Evolutionary conservation across 768 basidiomycete genomes (phyloP).

Genomic region (Aureoboletus auriporus): DNA sequence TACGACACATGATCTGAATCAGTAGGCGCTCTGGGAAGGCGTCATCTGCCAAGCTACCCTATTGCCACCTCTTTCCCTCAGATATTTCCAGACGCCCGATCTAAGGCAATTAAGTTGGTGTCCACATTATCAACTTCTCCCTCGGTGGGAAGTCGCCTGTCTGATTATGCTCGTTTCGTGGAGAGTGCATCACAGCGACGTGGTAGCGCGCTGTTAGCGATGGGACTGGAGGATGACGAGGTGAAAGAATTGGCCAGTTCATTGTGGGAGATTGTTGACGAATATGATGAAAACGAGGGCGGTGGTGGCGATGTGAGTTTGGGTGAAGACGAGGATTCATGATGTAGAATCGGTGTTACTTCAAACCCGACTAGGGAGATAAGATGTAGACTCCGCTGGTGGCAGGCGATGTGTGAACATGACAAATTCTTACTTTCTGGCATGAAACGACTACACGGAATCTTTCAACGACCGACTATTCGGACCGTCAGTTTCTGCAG

Average conservation of each 20-base stretch:
- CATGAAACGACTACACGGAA: too few relatives aligned
- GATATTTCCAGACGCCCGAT: conserved; percentile 31
- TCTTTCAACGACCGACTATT: too few relatives aligned
- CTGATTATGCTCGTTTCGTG: conserved; percentile 48
- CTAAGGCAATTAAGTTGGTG: conserved; percentile 26
- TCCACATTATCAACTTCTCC: conserved; percentile 46
- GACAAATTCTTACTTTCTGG: too few relatives aligned
- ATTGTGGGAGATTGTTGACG: conserved; percentile 58
- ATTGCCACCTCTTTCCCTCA: conserved; percentile 58
- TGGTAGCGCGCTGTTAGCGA: conserved; percentile 28
- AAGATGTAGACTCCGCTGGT: not conserved
- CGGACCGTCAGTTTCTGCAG: too few relatives aligned
- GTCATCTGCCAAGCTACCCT: conserved; percentile 51
- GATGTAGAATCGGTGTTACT: not conserved
- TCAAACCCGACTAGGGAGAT: too few relatives aligned
- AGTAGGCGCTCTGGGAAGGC: conserved; percentile 29
- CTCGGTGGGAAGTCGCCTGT: conserved; percentile 40
- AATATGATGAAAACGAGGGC: conserved; percentile 28
- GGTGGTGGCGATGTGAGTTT: conserved; percentile 20
- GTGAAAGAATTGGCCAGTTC: conserved; percentile 52
- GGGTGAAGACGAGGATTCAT: conserved; percentile 20
- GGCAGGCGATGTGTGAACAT: too few relatives aligned
- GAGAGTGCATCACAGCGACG: conserved; percentile 42
- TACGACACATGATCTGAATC: conserved; percentile 4
- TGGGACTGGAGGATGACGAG: conserved; percentile 53